Evolutionary conservation across 2,329 filamentous ascomycete genomes (phyloP).

Genomic region (Thelonectria blattea): DNA sequence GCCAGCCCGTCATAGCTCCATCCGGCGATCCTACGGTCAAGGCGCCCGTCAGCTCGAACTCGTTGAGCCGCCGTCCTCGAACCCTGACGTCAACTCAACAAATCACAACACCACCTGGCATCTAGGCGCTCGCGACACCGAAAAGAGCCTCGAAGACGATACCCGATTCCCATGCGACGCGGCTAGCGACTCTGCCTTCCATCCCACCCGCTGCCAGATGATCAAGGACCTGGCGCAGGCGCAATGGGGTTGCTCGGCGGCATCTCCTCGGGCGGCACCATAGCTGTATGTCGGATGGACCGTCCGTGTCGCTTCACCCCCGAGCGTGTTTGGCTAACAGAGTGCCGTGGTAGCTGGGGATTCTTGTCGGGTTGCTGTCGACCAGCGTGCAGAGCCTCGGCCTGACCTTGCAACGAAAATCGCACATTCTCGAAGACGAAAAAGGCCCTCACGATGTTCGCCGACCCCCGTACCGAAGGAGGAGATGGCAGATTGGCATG

Average conservation of each 20-base stretch:
- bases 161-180: conserved; percentile 36
- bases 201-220: conserved; percentile 51
- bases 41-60: conserved; percentile 17
- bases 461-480: conserved; percentile 85
- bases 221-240: conserved; percentile 49
- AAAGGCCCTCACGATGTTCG: conserved; percentile 79
- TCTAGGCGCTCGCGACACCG: neutral
- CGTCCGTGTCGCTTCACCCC: neutral
- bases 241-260: conserved; percentile 76
- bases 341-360: conserved; percentile 70
- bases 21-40: conserved; percentile 20
- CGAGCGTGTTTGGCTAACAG: conserved; percentile 29
- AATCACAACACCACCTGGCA: conserved; percentile 10
- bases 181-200: conserved; percentile 21
- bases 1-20: conserved; percentile 9
- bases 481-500: conserved; percentile 98
- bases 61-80: conserved; percentile 19
- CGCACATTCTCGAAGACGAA: conserved; percentile 96
- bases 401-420: conserved; percentile 95
- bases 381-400: conserved; percentile 95
- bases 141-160: conserved; percentile 1
- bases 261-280: conserved; percentile 78
- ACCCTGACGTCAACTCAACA: conserved; percentile 23
- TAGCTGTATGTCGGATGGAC: conserved; percentile 64
- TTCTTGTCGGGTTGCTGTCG: conserved; percentile 89